These are phyloP conservation scores for Dendrobium nobile DNA, from an alignment of 106 monocot genomes.

Conservation along the genomic window DNA sequence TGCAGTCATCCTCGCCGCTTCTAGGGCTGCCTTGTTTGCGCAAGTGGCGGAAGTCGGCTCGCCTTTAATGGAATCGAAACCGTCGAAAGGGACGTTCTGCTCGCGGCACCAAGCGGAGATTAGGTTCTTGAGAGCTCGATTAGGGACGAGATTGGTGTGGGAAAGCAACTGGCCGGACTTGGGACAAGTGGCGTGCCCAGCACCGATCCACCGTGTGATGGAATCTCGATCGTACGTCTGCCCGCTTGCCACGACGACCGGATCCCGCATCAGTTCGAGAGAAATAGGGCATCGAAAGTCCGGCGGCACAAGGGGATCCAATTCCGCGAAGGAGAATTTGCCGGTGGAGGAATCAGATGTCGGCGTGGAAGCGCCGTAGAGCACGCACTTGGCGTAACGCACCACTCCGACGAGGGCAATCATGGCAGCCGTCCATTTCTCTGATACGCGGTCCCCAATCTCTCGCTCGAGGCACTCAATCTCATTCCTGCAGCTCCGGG, in stretches of 20 bases:
- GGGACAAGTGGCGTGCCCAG: conserved; percentile 71
- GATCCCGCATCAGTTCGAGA: conserved; percentile 79
- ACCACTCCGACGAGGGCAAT: conserved; percentile 51
- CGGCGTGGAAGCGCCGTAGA: conserved; percentile 9
- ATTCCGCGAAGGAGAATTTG: conserved; percentile 6
- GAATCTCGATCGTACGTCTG: conserved; percentile 82
- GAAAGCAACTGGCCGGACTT: conserved; percentile 59
- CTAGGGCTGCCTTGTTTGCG: conserved; percentile 54
- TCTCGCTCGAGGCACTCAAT: conserved; percentile 61
- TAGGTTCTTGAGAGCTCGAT: conserved; percentile 46
- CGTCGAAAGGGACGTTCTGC: conserved; percentile 38
- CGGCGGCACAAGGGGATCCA: conserved; percentile 27
- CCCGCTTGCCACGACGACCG: conserved; percentile 68
- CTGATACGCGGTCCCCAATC: conserved; percentile 47
- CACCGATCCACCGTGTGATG: conserved; percentile 50
- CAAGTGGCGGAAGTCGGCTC: neutral
- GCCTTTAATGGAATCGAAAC: neutral
- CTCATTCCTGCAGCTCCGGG: conserved; percentile 42
- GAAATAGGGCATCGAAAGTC: conserved; percentile 85
- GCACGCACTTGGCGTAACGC: conserved; percentile 23
- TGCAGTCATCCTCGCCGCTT: conserved; percentile 69
- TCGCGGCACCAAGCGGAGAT: conserved; percentile 61
- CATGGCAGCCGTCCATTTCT: conserved; percentile 41
- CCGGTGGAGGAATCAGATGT: neutral
- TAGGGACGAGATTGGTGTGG: conserved; percentile 45